These are phyloP conservation scores for Aotearoamyces nothofagi DNA, from an alignment of 2,329 filamentous ascomycete genomes.

Conservation along the genomic window DNA sequence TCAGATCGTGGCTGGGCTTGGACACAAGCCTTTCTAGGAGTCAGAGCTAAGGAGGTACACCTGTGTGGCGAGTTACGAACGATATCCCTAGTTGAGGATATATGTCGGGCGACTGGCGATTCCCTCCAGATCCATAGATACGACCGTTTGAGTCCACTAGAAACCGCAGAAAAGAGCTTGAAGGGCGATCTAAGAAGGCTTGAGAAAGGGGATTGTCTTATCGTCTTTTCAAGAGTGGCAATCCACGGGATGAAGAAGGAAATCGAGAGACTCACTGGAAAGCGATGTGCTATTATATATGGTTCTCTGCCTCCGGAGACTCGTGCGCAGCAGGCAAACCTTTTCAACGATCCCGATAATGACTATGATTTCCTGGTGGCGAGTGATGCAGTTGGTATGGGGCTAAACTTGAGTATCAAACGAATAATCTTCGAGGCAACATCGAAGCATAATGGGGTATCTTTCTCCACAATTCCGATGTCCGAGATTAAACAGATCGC, in stretches of 20 bases:
- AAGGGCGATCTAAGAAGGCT: conserved; percentile 48
- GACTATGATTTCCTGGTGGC: conserved; percentile 92
- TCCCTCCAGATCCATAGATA: conserved; percentile 71
- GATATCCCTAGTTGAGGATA: conserved; percentile 60
- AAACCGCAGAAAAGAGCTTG: conserved; percentile 49
- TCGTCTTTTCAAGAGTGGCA: conserved; percentile 68
- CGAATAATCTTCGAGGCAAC: conserved; percentile 76
- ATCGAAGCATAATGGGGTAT: conserved; percentile 52
- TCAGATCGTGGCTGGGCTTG: conserved; percentile 77
- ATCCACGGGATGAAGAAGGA: conserved; percentile 68
- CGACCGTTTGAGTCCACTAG: conserved; percentile 64
- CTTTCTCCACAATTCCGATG: conserved; percentile 41
- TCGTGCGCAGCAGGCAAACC: conserved; percentile 71
- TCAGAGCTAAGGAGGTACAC: conserved; percentile 80
- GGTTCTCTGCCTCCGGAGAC: conserved; percentile 86
- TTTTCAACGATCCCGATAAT: conserved; percentile 92
- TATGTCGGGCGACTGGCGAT: conserved; percentile 72
- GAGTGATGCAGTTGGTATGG: conserved; percentile 95
- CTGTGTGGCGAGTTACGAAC: conserved; percentile 81
- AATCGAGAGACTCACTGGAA: conserved; percentile 63
- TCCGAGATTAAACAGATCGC: conserved; percentile 91
- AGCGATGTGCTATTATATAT: conserved; percentile 83
- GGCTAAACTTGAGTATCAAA: conserved; percentile 82
- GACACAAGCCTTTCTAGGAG: conserved; percentile 79
- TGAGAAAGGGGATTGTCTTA: conserved; percentile 79